These are phyloP conservation scores for Penicillium sp. DNA, from an alignment of 2,329 filamentous ascomycete species.

Conservation along the genomic window DNA sequence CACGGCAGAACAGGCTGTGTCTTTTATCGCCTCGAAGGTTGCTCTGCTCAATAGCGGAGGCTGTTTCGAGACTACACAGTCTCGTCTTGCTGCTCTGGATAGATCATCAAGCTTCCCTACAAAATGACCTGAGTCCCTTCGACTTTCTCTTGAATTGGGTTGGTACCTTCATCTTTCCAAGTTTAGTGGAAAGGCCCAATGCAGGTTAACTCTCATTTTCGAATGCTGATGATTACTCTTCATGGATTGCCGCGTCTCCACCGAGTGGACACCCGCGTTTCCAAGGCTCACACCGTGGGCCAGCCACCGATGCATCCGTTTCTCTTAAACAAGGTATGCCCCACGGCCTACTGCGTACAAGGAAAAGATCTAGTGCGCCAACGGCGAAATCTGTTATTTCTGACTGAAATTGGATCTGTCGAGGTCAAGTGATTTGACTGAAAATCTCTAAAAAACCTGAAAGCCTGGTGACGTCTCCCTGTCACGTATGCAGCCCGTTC, in stretches of 20 bases:
- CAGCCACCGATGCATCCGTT: not conserved
- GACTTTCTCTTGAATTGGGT: too few species aligned
- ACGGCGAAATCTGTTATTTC: conserved; percentile 8
- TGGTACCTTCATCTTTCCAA: too few species aligned
- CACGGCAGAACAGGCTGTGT: too few species aligned
- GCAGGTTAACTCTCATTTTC: too few species aligned
- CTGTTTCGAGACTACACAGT: too few species aligned
- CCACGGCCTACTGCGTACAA: not conserved
- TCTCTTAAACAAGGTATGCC: not conserved
- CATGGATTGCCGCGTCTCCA: conserved; percentile 5
- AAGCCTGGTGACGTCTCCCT: not conserved
- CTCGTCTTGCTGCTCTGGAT: too few species aligned
- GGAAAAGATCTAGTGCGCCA: not conserved
- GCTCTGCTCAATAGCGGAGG: too few species aligned
- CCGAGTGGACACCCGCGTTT: not conserved
- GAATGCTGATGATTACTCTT: conserved; percentile 2
- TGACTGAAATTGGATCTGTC: conserved; percentile 4
- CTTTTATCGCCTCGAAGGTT: too few species aligned
- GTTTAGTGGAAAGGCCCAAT: not conserved
- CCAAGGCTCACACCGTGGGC: not conserved
- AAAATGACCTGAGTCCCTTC: too few species aligned
- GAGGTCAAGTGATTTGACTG: not conserved
- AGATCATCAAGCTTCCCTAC: too few species aligned
- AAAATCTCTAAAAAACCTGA: not conserved
- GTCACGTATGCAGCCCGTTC: not conserved